Base-by-base conservation (phyloP, 106 monocot species). In the Allium fistulosum region DNA sequence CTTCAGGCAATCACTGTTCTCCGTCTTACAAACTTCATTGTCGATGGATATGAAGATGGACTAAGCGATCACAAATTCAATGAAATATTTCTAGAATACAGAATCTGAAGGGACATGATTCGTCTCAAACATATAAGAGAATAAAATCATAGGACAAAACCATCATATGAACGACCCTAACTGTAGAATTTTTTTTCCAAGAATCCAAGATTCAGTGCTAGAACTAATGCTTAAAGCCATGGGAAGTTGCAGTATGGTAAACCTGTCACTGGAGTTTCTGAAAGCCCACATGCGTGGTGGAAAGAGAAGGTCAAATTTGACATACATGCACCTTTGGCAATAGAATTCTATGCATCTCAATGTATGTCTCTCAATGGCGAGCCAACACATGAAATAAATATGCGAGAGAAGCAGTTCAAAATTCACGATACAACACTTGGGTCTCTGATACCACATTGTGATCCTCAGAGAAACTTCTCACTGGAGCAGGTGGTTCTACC, bases 101-200 rank as follows among this genome's bases (percentile, higher is more conserved):
- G 6, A 22, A 22, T 55, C 53, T 55, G 53, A 2, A 11, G 53
- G 6, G 53, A 55, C 53, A 3, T 6, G 13, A 11, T 6, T 15
- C 15, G 53, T 2, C 4, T 55, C 13, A 3, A 3, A 55, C 53
- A 2, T 15, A 11, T 55, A 11, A 11, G 7, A 15, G 6, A 55
- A 15, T 3, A 55, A 55, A 55, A 11, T 0, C 2, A 15, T 1
- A 4, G 6, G 6, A 3, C 53, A 11, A 15, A 55, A 55, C 53
- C 4, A n/a, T 8, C 69, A 58, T 17, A 46, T 28, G 1, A 26
- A 45, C 7, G 69, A 69, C n/a, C 26, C 16, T 56, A 58, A 56
- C 7, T 47, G 69, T 14, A 58, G 59, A 78, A 26, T 78, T 82
- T 69, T 74, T n/a, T n/a, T n/a, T n/a, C n/a, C 78, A 7, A 57